These are phyloP conservation scores for Aspergillus viridinutans DNA, from an alignment of 2,329 filamentous ascomycete species.

Conservation along the genomic window DNA sequence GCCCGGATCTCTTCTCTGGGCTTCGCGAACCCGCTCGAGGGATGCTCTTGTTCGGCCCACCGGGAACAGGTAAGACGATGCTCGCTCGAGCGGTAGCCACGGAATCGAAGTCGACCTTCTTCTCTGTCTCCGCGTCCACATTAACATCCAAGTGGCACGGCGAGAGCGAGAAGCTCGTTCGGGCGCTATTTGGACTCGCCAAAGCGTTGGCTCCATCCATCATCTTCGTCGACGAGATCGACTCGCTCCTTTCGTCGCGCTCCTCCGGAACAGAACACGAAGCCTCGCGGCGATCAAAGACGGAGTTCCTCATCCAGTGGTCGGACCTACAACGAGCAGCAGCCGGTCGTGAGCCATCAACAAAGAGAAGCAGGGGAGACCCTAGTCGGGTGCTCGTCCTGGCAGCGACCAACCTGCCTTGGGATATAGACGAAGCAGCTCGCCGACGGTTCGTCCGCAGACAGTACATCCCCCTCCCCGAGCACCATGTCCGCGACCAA, in stretches of 20 bases:
- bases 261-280: constrained; percentile 80
- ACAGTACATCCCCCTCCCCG: constrained; percentile 93
- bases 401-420: constrained; percentile 91
- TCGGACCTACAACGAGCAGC: constrained; percentile 88
- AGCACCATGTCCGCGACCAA: constrained; percentile 71
- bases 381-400: constrained; percentile 85
- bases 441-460: constrained; percentile 83
- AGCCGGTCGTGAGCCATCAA: constrained; percentile 67
- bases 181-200: constrained; percentile 84
- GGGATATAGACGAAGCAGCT: constrained; percentile 96
- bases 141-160: constrained; percentile 94
- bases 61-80: constrained; percentile 99
- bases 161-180: constrained; percentile 93
- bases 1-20: constrained; percentile 93
- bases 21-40: constrained; percentile 88
- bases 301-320: constrained; percentile 97
- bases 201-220: constrained; percentile 88
- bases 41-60: constrained; percentile 93
- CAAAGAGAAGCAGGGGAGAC: constrained; percentile 67
- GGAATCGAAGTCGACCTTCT: constrained; percentile 91
- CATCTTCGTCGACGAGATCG: constrained; percentile 98
- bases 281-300: constrained; percentile 90
- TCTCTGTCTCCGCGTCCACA: constrained; percentile 92
- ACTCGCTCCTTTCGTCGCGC: constrained; percentile 81
- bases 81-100: constrained; percentile 90